These are phyloP conservation scores for Odontarrhena argentea DNA, from an alignment of 345 rosid species.

Conservation along the genomic window DNA sequence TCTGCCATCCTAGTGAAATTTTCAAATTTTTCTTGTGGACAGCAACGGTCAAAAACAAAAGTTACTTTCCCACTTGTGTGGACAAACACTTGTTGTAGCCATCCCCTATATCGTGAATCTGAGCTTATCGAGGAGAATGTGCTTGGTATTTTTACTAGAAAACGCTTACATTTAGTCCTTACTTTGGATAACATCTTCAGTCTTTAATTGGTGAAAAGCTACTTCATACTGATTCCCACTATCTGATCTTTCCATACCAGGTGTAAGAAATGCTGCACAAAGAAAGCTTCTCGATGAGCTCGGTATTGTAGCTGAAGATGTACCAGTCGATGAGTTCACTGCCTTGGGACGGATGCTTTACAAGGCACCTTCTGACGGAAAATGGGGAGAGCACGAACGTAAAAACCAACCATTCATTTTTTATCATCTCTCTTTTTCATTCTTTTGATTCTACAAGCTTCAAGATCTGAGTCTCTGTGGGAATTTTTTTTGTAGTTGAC, in stretches of 20 bases:
- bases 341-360: constrained; percentile 80
- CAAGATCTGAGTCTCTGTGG: not conserved
- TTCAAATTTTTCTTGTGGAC: constrained; percentile 27
- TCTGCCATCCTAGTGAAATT: constrained; percentile 4
- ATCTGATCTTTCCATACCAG: constrained; percentile 41
- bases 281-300: constrained; percentile 94
- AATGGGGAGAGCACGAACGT: constrained; percentile 99
- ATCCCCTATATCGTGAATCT: constrained; percentile 86
- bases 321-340: constrained; percentile 76
- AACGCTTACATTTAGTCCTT: not conserved
- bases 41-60: constrained; percentile 96
- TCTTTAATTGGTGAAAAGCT: constrained; percentile 2
- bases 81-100: constrained; percentile 99
- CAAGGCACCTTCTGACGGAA: constrained; percentile 98
- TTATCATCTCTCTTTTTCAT: constrained; percentile 7
- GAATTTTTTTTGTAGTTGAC: constrained; percentile 61
- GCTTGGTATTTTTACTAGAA: constrained; percentile 52
- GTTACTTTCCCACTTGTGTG: constrained; percentile 97
- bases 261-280: constrained; percentile 96
- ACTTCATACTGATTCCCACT: not conserved
- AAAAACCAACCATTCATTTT: constrained; percentile 23
- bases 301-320: constrained; percentile 81
- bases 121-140: constrained; percentile 73
- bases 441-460: constrained; percentile 9
- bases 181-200: not conserved